A percentile compares a stretch with the other conserved stretches of the same genome.
These are phyloP conservation scores for Myrica gale DNA, from an alignment of 306 rosid genomes.

Conservation along the genomic window DNA sequence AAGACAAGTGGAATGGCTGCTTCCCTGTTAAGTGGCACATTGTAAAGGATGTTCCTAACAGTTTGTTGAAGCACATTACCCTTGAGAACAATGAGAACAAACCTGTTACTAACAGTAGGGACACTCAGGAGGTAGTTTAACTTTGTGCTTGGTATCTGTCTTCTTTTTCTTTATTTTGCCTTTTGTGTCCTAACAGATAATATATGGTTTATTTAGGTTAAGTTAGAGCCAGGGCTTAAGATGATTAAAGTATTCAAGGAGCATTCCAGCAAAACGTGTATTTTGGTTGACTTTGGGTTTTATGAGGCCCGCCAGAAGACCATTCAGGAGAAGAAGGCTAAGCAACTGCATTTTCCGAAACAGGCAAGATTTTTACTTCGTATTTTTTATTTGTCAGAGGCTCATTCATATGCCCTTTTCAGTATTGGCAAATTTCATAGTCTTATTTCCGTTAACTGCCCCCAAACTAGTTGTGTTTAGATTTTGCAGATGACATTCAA, in stretches of 20 bases:
- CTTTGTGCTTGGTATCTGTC: not conserved
- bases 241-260: constrained; percentile 78
- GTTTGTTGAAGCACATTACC: constrained; percentile 83
- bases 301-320: constrained; percentile 87
- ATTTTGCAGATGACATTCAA: not conserved
- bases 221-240: constrained; percentile 76
- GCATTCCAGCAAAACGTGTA: constrained; percentile 74
- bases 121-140: constrained; percentile 79
- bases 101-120: constrained; percentile 94
- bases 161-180: not conserved
- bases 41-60: constrained; percentile 94
- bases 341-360: constrained; percentile 69
- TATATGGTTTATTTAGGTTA: constrained; percentile 42
- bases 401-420: not conserved
- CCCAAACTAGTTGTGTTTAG: not conserved
- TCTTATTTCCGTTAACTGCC: not conserved
- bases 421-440: not conserved
- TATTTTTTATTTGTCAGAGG: not conserved
- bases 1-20: constrained; percentile 98
- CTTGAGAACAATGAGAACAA: constrained; percentile 95
- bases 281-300: constrained; percentile 84
- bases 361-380: constrained; percentile 46
- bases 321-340: constrained; percentile 87
- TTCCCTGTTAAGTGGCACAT: constrained; percentile 95
- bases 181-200: not conserved